Conservation (phyloP, 495 filamentous ascomycete species). For the Astrothelium macrocarpum region DNA sequence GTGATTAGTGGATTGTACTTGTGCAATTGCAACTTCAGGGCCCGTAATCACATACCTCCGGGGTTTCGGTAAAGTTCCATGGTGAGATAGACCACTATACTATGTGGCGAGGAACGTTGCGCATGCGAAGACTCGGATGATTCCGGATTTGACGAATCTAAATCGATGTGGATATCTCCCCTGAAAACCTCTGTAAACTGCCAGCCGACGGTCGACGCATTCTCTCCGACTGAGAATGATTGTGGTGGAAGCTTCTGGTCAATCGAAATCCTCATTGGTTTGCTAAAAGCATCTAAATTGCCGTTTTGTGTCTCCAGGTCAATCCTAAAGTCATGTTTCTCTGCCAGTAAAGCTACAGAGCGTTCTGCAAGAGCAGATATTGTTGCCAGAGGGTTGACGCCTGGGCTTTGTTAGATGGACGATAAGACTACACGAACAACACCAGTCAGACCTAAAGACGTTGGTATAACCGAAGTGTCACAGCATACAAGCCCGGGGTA, state of each 20-base stretch:
- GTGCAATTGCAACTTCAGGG: not conserved
- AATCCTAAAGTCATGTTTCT: not conserved
- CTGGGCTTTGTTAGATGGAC: not conserved
- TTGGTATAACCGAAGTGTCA: not conserved
- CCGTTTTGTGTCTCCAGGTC: not conserved
- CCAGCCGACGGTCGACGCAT: not conserved
- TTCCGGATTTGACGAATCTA: not conserved
- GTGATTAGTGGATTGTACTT: not conserved
- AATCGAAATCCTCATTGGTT: not conserved
- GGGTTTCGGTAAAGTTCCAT: not conserved
- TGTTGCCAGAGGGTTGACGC: not conserved
- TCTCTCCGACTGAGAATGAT: not conserved
- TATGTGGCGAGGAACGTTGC: not conserved
- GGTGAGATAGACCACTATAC: not conserved
- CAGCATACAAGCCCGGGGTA: not conserved
- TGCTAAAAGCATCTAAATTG: not conserved
- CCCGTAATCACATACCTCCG: not conserved
- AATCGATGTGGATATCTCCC: conserved; percentile 4
- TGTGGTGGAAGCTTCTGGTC: not conserved
- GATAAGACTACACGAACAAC: not conserved
- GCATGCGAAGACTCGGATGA: not conserved
- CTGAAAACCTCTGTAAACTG: conserved; percentile 3
- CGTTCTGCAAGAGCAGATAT: not conserved
- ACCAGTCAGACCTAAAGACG: conserved; percentile 1
- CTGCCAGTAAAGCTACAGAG: not conserved